Base-by-base conservation (phyloP, 2,329 filamentous ascomycete genomes). In the Fusarium incarnatum region DNA sequence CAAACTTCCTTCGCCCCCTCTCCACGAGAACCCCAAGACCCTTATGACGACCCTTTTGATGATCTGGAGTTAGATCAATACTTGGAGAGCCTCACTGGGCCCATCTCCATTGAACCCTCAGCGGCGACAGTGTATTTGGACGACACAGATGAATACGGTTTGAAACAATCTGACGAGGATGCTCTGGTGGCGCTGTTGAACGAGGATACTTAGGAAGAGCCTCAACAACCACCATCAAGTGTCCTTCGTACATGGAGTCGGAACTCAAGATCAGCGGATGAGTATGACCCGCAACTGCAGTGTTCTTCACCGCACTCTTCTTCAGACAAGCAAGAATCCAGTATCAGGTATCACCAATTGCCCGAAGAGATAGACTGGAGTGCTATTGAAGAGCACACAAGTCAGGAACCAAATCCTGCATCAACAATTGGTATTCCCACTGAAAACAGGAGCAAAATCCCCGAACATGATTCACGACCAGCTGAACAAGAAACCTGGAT, bases 301-400 rank as follows among this genome's bases (percentile, higher is more conserved):
- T 68, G 77, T 49, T 82, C 79, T 10, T 77, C 81, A 18, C 76
- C 76, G 22, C 52, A 52, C 11, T 45, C 54, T 7, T 60, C 30
- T 22, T 56, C 48, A 18, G 41, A 48, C 20, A 46, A 46, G 16
- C 28, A 12, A 41, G 61, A 50, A 20, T 28, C n/a, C 23, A 58
- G 15, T 13, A 56, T 41, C 28, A 37, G 48, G 20, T 56, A 75
- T 22, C 25, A 49, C 12, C 63, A 42, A 11, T 69, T 84, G 10
- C 77, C 79, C 27, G 76, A 81, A 15, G 80, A 81, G 5, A 73
- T 83, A 16, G 82, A 84, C 60, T 85, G 83, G 83, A 71, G 79
- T 42, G 50, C 67, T 7, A 73, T 84, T 22, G 56, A 63, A 40
- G 55, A 69, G 37, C 54, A 70, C 44, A 41, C 53, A 37, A 45